Base-by-base conservation (phyloP, 2,329 filamentous ascomycete species). In the Phoma sp. region DNA sequence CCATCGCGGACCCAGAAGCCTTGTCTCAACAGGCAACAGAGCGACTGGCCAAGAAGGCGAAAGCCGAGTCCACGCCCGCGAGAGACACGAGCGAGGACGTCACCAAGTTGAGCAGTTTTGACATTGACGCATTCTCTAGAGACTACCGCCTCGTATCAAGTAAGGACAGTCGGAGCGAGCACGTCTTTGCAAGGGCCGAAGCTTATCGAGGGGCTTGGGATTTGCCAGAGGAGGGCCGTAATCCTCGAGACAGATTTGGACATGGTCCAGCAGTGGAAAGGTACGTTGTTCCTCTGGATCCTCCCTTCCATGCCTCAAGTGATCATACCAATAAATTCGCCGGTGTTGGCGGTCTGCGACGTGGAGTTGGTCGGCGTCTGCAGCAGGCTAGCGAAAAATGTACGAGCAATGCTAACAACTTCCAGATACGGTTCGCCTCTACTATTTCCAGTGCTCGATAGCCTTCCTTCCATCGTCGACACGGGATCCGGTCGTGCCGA, bases 401-500 rank as follows among this genome's bases (percentile, higher is more conserved):
- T 42, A 42, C 36, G 36, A 25, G 25, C 35, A 37, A 50, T 38
- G 60, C 64, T 69, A 59, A 67, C 47, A 25, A 42, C 10, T 32
- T 32, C 25, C 51, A 83, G 80, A 55, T 86, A 84, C 65, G 76
- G 80, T 40, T 76, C 75, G 37, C 57, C 75, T 2, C 79, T 93
- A 7, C 78, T 83, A 1, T 95, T 92, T 67, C 92, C 93, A 1
- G 69, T 93, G 25, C 82, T 96, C 30, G 87, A 95, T 69, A 96
- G 91, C 71, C 97, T 90, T 69, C 95, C 95, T 40, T 78, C 79
- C 27, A 88, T 97, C 48, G 91, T 93, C 72, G 71, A 80, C 14
- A 75, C 80, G 46, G 71, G 71, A 2, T 61, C 61, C 23, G 65
- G 61, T 5, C 80, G 53, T 66, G 69, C 55, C 67, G 70, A 53